Base-by-base conservation (phyloP, 2,329 filamentous ascomycete species). In the Colletotrichum sublineola region DNA sequence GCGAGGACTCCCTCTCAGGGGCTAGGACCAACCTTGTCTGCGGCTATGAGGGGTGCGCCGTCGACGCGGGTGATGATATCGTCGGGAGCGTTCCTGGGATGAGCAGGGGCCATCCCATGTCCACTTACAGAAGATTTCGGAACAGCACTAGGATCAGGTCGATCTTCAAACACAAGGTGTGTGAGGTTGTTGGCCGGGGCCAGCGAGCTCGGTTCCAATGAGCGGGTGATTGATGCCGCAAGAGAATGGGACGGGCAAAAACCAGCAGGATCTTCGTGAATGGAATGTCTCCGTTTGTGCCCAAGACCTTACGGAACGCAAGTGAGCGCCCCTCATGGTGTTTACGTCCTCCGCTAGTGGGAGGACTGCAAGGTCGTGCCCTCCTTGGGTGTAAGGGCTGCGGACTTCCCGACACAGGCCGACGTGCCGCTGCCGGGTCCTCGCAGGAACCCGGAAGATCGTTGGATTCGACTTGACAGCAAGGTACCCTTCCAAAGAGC, bases 141-240 rank as follows among this genome's bases (percentile, higher is more conserved):
- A 73, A 69, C 48, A 42, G 38, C 53, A 46, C 70, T n/a, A 62
- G 70, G 70, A 73, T 73, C 60, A 48, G 44, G 66, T 62, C 44
- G 70, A 73, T 73, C 70, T 48, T 73, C 56, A 73, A 73, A 73
- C 66, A 46, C 33, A 67, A 73, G 70, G 61, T 36, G 70, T 70
- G 66, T 70, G 70, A 73, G 70, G 46, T 61, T 61, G 66, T 46
- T 57, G 55, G 66, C 20, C 55, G n/a, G 52, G 48, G 46, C 44
- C 40, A 38, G 36, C 40, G 55, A 73, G 66, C 70, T 70, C 42
- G 66, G 70, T 61, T 67, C 66, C 48, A 61, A n/a, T 61, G 40
- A 55, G 40, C 52, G 38, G 70, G 66, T 73, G 60, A 60, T 31
- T 60, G 64, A 69, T 60, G 53, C 53, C 60, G 48, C 38, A 38